Evolutionary conservation across 108 stramenopile genomes (phyloP).

Genomic region (Skeletonema grethae): DNA sequence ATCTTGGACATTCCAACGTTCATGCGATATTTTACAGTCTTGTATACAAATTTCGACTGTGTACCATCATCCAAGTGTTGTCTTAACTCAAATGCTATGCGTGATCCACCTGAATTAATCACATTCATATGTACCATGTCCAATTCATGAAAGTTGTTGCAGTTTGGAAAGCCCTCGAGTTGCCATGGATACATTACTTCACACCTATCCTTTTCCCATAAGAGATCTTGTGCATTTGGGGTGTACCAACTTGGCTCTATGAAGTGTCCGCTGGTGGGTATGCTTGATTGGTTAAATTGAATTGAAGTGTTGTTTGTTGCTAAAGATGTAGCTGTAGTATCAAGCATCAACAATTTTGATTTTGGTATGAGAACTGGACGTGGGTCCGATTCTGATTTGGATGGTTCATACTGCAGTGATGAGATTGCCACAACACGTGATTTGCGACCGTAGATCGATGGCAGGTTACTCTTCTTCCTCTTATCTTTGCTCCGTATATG

Average conservation of each 20-base stretch:
- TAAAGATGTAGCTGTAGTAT: background rate
- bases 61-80: background rate
- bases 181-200: conserved; percentile 45
- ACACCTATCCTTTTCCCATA: conserved; percentile 24
- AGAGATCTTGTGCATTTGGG: conserved; percentile 24
- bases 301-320: background rate
- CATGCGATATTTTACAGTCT: conserved; percentile 26
- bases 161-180: conserved; percentile 31
- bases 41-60: conserved; percentile 41
- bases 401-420: background rate
- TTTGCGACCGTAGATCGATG: background rate
- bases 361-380: background rate
- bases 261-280: conserved; percentile 14
- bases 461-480: background rate
- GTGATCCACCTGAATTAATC: conserved; percentile 22
- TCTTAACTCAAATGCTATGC: conserved; percentile 38
- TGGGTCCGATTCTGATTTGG: background rate
- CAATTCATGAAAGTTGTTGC: conserved; percentile 52
- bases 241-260: conserved; percentile 23
- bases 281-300: conserved; percentile 4
- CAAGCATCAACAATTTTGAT: background rate
- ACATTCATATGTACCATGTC: conserved; percentile 21
- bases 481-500: background rate
- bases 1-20: conserved; percentile 10
- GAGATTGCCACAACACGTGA: background rate